Evolutionary conservation across 129 eudicot genomes (phyloP), one percentile per base, ranked within the genome.

Genomic region (Deinandra increscens): DNA sequence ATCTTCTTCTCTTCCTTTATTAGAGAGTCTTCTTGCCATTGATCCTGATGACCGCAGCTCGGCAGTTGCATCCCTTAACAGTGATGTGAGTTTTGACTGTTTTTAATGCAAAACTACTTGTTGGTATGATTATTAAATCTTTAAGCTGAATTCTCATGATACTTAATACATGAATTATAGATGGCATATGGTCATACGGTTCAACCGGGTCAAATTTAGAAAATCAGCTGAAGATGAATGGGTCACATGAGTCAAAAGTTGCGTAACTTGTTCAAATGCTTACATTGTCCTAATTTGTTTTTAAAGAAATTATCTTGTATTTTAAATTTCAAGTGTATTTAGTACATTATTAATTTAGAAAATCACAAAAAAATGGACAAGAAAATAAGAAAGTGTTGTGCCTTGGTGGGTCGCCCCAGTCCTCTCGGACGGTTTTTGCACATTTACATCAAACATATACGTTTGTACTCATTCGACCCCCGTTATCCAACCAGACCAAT

Each of bases 11-110:
- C 89, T 86, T 70, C 79, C 96, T 60, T 76, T 91, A 26, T 17
- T 88, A 42, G 96, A 88, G 75, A 65, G 72, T 49, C 96, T 91
- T 79, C 94, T 91, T 70, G 76, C 94, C 34, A 86, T 91, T 14
- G 85, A 91, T 72, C 98, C 96, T 36, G 89, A 84, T 70, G 82
- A 78, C 9, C 91, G 98, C 48, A 88, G 88, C 63, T 69, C 89
- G 50, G 96, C 98, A 45, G 73, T 86, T 46, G 72, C 82, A 43
- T 85, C 98, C 42, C 79, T 91, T 14, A 84, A 86, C 65, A 88
- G 91, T 33, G 89, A 91, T 59, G 98, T 88, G 76, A 85, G 97
- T 83, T 70, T 29, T 18, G 68, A 37, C 42, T n/a, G 22, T 44
- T 31, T 31, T 10, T 14, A 17, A 13, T 55, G 26, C 59, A 70